Evolutionary conservation across 2,329 filamentous ascomycete species (phyloP), one percentile per base, ranked within the genome.

Genomic region (Calonectria pteridis): DNA sequence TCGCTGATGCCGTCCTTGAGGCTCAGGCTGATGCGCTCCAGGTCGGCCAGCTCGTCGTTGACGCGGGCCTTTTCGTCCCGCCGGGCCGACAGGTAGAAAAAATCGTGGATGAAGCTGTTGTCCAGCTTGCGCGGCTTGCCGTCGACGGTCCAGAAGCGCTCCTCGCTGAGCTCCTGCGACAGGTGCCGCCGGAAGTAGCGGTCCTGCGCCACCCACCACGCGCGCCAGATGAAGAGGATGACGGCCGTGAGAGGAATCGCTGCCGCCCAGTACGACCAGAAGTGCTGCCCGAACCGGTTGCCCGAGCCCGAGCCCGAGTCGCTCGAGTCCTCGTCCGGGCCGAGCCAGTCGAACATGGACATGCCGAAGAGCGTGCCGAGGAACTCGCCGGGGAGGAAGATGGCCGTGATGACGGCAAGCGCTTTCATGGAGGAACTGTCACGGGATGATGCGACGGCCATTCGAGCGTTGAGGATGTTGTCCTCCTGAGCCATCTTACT

Each of bases 401-500:
- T 81, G 18, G 86, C 86, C 0, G 86, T 88, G 68, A 88, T 87
- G 33, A 88, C 85, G 1, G 86, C 86, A 0, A 88, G 79, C 1
- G 86, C 86, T 53, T 88, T 88, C 86, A 88, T 88, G 0, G 86
- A 87, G 0, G 86, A 87, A 26, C 84, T 86, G 78, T 88, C 86
- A 20, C 84, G 82, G 1, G 83, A 83, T 2, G 84, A 85, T 3
- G 84, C 80, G 2, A 85, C 84, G 3, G 84, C 84, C 84, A 85
- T 85, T 20, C 84, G 80, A 5, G 84, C 84, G 66, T 85, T 85
- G 64, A 88, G 82, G 33, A 86, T 85, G 75, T 88, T 88, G 77
- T 88, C 86, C 72, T 88, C 86, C 74, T 88, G 86, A 4, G 86
- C 86, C 84, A 88, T 87, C 76, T 87, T 87, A 75, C 84, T 86